Evolutionary conservation across 176 grass and related monocot species (phyloP), one percentile per base, ranked within the genome.

Genomic region (Rhipidocladum racemiflorum): DNA sequence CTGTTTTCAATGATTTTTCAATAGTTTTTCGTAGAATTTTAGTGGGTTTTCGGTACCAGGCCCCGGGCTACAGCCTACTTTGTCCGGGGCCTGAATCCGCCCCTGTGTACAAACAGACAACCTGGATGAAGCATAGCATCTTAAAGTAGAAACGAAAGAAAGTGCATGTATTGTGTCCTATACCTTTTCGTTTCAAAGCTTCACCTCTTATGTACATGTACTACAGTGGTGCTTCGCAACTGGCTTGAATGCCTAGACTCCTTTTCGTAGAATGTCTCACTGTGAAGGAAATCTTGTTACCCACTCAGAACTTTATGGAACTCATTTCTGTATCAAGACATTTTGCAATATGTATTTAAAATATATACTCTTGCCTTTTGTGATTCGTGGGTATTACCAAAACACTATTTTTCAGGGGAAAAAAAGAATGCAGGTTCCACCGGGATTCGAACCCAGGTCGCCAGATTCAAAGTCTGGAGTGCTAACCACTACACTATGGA

Each of bases 381-480:
- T 55, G 11, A 68, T 20, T 24, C 21, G 39, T 6, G 62, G 50
- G 4, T 42, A 43, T 7, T 7, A 23, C 14, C 43, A 21, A 65
- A 30, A 63, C 40, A 43, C 54, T n/a, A n/a, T 56, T 6, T 56
- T 6, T 42, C 7, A 24, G 61, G 2, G 23, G 24, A 43, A 25
- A 23, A 3, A 76, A 57, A 17, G 2, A 0, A 63, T 57, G 14
- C 3, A 82, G 68, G 80, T 82, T 42, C 55, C 70, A 82, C 80
- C 91, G 91, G 92, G 96, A 99, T 95, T 95, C 87, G 92, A 99
- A 99, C 89, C 91, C 92, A 99, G 87, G 91, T 93, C 83, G 87
- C 96, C 87, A 95, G 91, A 95, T 99, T 99, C 92, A 99, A 94
- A 98, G 90, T 98, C 95, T 91, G 87, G 92, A 95, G 95, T 95